Percentiles rank a stretch among this genome's conserved stretches.
Evolutionary conservation across 202 grass and related monocot genomes (phyloP).

Genomic region (Sporobolus alterniflorus): DNA sequence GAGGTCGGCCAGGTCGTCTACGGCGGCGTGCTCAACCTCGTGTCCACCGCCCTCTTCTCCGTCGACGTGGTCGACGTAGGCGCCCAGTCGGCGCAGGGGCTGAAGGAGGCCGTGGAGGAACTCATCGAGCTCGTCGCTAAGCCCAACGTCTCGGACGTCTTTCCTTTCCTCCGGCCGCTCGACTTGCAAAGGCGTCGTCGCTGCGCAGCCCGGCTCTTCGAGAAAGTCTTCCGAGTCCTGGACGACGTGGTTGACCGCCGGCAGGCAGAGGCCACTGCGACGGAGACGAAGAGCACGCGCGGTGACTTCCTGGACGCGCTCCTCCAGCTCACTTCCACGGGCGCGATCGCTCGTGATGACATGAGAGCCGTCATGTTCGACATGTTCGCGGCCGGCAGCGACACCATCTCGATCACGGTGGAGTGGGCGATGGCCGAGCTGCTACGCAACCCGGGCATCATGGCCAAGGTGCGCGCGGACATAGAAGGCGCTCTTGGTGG

Average conservation of each 20-base stretch:
- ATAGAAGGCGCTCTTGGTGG: background rate
- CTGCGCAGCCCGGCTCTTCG: background rate
- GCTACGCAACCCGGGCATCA: slow-evolving; percentile 33
- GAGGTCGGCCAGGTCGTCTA: slow-evolving; percentile 36
- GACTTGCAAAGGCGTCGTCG: slow-evolving; percentile 45
- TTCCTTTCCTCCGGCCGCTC: slow-evolving; percentile 38
- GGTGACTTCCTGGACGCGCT: slow-evolving; percentile 47
- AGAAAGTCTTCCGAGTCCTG: slow-evolving; percentile 3
- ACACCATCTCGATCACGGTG: slow-evolving; percentile 41
- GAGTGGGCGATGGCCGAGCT: slow-evolving; percentile 71
- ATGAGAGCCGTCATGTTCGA: slow-evolving; percentile 28
- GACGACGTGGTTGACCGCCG: slow-evolving; percentile 35
- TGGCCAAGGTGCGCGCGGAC: slow-evolving; percentile 37
- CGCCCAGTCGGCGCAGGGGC: slow-evolving; percentile 15
- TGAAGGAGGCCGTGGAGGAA: slow-evolving; percentile 6
- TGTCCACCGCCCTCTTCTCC: slow-evolving; percentile 50
- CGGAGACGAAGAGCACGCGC: background rate
- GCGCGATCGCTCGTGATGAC: slow-evolving; percentile 10
- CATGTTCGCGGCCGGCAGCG: slow-evolving; percentile 41
- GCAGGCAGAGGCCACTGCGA: background rate
- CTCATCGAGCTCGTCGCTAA: slow-evolving; percentile 2
- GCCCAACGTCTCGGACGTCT: slow-evolving; percentile 53
- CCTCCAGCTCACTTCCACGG: slow-evolving; percentile 8
- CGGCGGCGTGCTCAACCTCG: slow-evolving; percentile 44
- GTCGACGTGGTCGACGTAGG: slow-evolving; percentile 36